Percentiles rank a stretch among this genome's conserved stretches.
Evolutionary conservation across 1,284 basidiomycete species (phyloP).

Genomic region (Pyrrhoderma lamaoense): DNA sequence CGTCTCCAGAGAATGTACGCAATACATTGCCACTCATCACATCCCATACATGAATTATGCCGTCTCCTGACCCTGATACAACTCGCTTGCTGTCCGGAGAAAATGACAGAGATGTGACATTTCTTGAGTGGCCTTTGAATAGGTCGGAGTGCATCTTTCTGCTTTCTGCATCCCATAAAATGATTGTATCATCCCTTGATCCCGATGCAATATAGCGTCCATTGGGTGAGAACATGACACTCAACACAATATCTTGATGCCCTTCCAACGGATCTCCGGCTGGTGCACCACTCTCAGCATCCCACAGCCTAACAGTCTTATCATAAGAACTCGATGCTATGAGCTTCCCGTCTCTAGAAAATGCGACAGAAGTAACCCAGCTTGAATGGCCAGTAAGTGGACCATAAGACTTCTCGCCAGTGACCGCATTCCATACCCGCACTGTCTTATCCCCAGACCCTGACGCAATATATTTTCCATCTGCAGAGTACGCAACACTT

Average conservation of each 20-base stretch:
- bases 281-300: not conserved
- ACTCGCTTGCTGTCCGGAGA: too few relatives aligned
- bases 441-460: too few relatives aligned
- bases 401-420: too few relatives aligned
- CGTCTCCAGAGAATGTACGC: not conserved
- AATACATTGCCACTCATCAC: not conserved
- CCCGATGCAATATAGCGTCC: slow-evolving; percentile 1
- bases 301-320: slow-evolving; percentile 11
- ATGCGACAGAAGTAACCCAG: too few relatives aligned
- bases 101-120: too few relatives aligned
- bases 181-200: not conserved
- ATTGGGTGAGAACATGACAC: not conserved
- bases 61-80: too few relatives aligned
- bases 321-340: too few relatives aligned
- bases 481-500: not conserved
- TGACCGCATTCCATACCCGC: too few relatives aligned
- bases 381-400: too few relatives aligned
- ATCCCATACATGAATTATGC: too few relatives aligned
- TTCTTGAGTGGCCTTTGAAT: too few relatives aligned
- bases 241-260: not conserved
- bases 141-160: not conserved
- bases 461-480: not conserved
- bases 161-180: not conserved
- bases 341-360: too few relatives aligned
- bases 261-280: not conserved